A percentile compares a stretch with the other conserved stretches of the same genome.
Conservation (phyloP, 352 stramenopile genomes). For the Globisporangium sylvaticum region DNA sequence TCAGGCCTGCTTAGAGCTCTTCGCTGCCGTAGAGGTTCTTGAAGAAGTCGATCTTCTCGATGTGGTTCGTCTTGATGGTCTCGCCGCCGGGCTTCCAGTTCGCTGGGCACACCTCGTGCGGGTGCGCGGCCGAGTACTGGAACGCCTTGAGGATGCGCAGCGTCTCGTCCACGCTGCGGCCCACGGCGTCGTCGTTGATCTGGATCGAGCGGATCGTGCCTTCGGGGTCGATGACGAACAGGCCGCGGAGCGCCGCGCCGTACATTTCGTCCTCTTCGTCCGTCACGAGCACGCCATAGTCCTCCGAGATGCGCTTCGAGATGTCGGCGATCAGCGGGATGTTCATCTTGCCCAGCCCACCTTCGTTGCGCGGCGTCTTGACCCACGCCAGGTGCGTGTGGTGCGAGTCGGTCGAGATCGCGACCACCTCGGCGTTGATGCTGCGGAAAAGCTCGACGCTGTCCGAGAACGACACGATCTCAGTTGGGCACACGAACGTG, state of each 20-base stretch:
- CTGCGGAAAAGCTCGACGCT: slow-evolving; percentile 61
- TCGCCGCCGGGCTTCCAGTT: slow-evolving; percentile 83
- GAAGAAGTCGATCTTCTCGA: slow-evolving; percentile 83
- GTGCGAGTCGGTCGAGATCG: slow-evolving; percentile 82
- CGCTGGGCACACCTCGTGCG: slow-evolving; percentile 80
- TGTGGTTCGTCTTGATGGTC: slow-evolving; percentile 84
- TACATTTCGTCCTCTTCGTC: slow-evolving; percentile 80
- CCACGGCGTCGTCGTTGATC: slow-evolving; percentile 83
- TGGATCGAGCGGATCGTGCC: slow-evolving; percentile 81
- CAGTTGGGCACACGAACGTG: slow-evolving; percentile 83
- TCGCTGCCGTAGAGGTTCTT: slow-evolving; percentile 73
- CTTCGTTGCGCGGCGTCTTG: slow-evolving; percentile 73
- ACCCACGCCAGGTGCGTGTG: slow-evolving; percentile 84
- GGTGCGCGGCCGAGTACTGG: slow-evolving; percentile 69
- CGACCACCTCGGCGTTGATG: slow-evolving; percentile 77
- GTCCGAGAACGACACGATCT: slow-evolving; percentile 84
- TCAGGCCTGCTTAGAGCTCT: slow-evolving; percentile 28
- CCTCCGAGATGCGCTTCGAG: slow-evolving; percentile 80
- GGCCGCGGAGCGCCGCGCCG: slow-evolving; percentile 62
- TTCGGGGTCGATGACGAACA: slow-evolving; percentile 85
- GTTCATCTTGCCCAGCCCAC: slow-evolving; percentile 80
- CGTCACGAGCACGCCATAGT: slow-evolving; percentile 84
- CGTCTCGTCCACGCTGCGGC: slow-evolving; percentile 79
- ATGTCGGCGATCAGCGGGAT: slow-evolving; percentile 80
- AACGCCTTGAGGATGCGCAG: slow-evolving; percentile 84